Percentiles rank a stretch among this genome's conserved stretches.
Conservation (phyloP, 768 basidiomycete species). For the Rhizopogon roseolus region DNA sequence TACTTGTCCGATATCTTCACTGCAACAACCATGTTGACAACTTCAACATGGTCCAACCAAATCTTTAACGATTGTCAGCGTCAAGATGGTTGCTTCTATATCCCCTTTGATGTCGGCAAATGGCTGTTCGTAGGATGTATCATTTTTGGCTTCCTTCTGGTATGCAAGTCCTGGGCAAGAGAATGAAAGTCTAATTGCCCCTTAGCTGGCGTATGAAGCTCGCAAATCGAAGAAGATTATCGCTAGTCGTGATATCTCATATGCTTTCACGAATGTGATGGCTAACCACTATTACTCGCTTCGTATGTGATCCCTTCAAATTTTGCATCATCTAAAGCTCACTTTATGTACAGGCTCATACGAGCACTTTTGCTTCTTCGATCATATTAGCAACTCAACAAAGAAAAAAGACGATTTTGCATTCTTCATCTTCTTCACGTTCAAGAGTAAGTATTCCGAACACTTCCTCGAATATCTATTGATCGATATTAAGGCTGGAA, state of each 20-base stretch:
- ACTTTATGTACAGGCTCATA: conserved; percentile 64
- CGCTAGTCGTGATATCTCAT: conserved; percentile 92
- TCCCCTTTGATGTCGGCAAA: conserved; percentile 85
- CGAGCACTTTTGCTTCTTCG: conserved; percentile 97
- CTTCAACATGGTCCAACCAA: conserved; percentile 84
- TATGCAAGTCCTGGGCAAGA: conserved; percentile 29
- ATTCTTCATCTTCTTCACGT: conserved; percentile 98
- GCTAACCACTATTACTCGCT: conserved; percentile 96
- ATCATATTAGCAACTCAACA: conserved; percentile 92
- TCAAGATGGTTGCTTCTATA: conserved; percentile 70
- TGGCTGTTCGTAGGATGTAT: conserved; percentile 99
- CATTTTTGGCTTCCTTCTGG: conserved; percentile 95
- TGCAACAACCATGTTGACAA: conserved; percentile 92
- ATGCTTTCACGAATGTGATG: conserved; percentile 97
- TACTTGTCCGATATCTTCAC: conserved; percentile 98
- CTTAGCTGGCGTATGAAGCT: conserved; percentile 84
- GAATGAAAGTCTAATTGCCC: conserved; percentile 10
- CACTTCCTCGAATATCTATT: neutral
- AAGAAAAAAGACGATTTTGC: conserved; percentile 97
- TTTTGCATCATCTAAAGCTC: neutral
- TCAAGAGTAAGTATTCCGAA: conserved; percentile 72
- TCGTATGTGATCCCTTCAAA: conserved; percentile 45
- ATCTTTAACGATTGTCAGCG: conserved; percentile 75
- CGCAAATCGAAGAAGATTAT: conserved; percentile 93
- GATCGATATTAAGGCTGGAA: conserved; percentile 62